Conservation (phyloP, 202 grass and related monocot genomes). For the Schoenoplectus tabernaemontani region DNA sequence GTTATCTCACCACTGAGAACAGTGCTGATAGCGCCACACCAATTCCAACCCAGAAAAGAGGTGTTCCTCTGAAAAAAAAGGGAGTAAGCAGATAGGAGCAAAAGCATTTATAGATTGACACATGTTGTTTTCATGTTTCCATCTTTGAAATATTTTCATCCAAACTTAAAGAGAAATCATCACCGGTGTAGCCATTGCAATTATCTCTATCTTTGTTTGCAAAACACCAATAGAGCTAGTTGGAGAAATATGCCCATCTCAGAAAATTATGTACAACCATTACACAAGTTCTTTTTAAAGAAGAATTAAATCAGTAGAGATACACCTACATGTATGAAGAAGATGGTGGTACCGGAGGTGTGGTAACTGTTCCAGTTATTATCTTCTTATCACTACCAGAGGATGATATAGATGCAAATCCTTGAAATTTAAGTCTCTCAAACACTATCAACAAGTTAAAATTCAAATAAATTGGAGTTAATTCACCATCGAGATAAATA, state of each 20-base stretch:
- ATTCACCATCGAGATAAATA: not conserved
- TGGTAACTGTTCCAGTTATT: slow-evolving; percentile 42
- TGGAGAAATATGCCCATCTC: not conserved
- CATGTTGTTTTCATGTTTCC: not conserved
- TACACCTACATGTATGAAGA: slow-evolving; percentile 59
- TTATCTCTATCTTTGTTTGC: not conserved
- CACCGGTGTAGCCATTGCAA: not conserved
- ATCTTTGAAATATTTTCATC: not conserved
- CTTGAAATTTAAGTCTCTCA: slow-evolving; percentile 37
- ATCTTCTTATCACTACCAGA: slow-evolving; percentile 34
- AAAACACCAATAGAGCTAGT: not conserved
- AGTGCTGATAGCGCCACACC: slow-evolving; percentile 75
- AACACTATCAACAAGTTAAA: slow-evolving; percentile 27
- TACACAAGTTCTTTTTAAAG: slow-evolving; percentile 1
- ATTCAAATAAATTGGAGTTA: slow-evolving; percentile 4
- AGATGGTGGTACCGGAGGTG: slow-evolving; percentile 48
- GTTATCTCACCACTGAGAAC: slow-evolving; percentile 58
- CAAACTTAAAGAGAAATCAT: not conserved
- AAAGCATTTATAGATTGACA: not conserved
- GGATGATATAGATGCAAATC: slow-evolving; percentile 69
- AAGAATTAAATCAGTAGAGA: not conserved
- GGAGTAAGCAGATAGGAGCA: not conserved
- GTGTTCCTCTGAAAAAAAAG: slow-evolving; percentile 59
- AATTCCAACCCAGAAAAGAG: slow-evolving; percentile 94
- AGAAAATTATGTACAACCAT: not conserved